Base-by-base conservation (phyloP, 257 asterid genomes). In the Rubia yunnanensis region DNA sequence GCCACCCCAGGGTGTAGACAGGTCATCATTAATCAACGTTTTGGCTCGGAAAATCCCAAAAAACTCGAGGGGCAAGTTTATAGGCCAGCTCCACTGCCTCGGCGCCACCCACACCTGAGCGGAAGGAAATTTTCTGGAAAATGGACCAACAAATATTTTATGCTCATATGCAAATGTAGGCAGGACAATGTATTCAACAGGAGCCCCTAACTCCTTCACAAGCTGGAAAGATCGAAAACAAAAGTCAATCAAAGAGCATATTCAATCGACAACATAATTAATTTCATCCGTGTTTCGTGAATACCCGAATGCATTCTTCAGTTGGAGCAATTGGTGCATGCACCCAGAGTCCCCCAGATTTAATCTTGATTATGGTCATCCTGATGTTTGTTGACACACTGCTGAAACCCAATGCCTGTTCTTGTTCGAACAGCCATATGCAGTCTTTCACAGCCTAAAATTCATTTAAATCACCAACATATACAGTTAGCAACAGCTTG, bases 271-370 rank as follows among this genome's bases (percentile, higher is more conserved):
- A 44, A 17, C 8, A n/a, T 14, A 3, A 4, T 44, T 20, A 44
- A 44, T 44, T 41, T n/a, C n/a, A n/a, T n/a, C n/a, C n/a, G n/a
- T 1, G 56, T 7, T 49, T n/a, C 11, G 26, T 26, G n/a, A 54
- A 18, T 58, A 92, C 98, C 95, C 84, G 89, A 66, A 92, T 85
- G 84, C 95, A 87, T 74, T 92, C 99, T 76, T 79, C 77, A 60
- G 99, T 92, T 56, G 99, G 99, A 73, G 99, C 96, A 72, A 92
- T 82, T 48, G 97, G 97, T 66, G 99, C 99, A 73, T 92, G 99
- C 64, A 92, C 94, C 96, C 96, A 92, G 63, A 87, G 74, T 54
- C 95, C 96, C 14, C 99, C 97, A 20, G 99, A 92, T 70, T 82
- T 86, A 55, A 89, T 95, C 83, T 92, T 92, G 83, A 84, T 84